Percentiles rank a stretch among this genome's conserved stretches.
Conservation (phyloP, 768 basidiomycete species). For the Leccinum broughii region DNA sequence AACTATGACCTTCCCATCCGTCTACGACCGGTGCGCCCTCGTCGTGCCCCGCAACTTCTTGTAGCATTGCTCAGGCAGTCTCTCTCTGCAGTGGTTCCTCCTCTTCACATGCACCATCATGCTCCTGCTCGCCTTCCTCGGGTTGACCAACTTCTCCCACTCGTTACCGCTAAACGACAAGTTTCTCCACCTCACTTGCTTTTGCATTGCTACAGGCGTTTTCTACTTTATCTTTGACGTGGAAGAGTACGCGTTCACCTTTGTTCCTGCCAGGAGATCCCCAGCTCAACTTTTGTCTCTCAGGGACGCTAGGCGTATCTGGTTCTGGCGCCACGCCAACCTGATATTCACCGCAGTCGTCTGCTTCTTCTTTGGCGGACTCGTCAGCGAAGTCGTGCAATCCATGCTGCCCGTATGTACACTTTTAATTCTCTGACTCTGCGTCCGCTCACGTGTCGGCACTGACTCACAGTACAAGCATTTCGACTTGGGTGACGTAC, state of each 20-base stretch:
- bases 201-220: constrained; percentile 69
- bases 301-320: constrained; percentile 77
- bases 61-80: constrained; percentile 9
- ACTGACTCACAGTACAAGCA: constrained; percentile 54
- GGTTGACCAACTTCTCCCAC: constrained; percentile 70
- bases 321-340: constrained; percentile 81
- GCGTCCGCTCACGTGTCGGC: constrained; percentile 2
- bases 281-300: not conserved
- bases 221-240: constrained; percentile 90
- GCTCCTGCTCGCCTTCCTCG: constrained; percentile 69
- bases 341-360: constrained; percentile 66
- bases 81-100: constrained; percentile 70
- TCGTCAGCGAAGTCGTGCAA: constrained; percentile 82
- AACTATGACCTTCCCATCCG: constrained; percentile 72
- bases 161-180: constrained; percentile 76
- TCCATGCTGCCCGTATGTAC: constrained; percentile 66
- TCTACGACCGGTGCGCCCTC: constrained; percentile 59
- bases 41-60: not conserved
- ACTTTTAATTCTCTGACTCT: not conserved
- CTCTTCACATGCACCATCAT: constrained; percentile 67
- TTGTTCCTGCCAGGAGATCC: too few species aligned
- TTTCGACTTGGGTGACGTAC: constrained; percentile 72
- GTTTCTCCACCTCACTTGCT: constrained; percentile 76
- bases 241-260: constrained; percentile 64
- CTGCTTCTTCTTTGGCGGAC: constrained; percentile 79